Evolutionary conservation across 805 yeast genomes (phyloP).

Genomic region (Kuraishia cidri): DNA sequence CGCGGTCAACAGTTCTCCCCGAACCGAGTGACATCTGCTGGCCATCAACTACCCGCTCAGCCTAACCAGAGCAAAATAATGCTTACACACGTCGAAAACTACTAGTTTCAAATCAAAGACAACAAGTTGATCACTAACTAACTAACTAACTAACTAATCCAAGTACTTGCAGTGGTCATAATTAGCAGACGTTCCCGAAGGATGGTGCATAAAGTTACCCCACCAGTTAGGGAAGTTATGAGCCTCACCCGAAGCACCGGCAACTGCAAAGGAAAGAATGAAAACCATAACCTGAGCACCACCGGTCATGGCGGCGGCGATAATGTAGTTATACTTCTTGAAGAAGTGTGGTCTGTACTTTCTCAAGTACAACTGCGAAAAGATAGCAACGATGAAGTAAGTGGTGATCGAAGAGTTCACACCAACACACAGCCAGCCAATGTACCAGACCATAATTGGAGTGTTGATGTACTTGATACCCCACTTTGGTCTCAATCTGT

Average conservation of each 20-base stretch:
- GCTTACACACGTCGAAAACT: too few species aligned
- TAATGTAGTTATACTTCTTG: conserved; percentile 38
- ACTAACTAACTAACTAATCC: not conserved
- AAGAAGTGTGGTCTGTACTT: conserved; percentile 14
- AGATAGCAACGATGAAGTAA: conserved; percentile 24
- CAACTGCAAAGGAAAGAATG: conserved; percentile 20
- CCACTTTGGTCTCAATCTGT: conserved; percentile 26
- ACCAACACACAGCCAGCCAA: conserved; percentile 67
- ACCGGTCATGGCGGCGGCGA: conserved; percentile 41
- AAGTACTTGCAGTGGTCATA: conserved; percentile 7
- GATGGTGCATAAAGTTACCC: conserved; percentile 13
- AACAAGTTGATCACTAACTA: too few species aligned
- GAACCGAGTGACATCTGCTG: too few species aligned
- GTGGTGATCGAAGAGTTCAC: conserved; percentile 59
- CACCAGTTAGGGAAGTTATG: conserved; percentile 22
- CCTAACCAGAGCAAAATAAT: too few species aligned
- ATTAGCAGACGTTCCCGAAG: conserved; percentile 5
- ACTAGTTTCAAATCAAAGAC: too few species aligned
- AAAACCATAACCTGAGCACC: conserved; percentile 26
- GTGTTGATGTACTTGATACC: conserved; percentile 43
- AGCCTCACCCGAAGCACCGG: conserved; percentile 20
- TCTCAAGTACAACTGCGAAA: conserved; percentile 15
- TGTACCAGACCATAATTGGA: conserved; percentile 55
- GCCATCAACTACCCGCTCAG: too few species aligned
- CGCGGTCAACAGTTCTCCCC: too few species aligned